Conservation (phyloP, 495 filamentous ascomycete species). For the Lasiosphaeris hirsuta region DNA sequence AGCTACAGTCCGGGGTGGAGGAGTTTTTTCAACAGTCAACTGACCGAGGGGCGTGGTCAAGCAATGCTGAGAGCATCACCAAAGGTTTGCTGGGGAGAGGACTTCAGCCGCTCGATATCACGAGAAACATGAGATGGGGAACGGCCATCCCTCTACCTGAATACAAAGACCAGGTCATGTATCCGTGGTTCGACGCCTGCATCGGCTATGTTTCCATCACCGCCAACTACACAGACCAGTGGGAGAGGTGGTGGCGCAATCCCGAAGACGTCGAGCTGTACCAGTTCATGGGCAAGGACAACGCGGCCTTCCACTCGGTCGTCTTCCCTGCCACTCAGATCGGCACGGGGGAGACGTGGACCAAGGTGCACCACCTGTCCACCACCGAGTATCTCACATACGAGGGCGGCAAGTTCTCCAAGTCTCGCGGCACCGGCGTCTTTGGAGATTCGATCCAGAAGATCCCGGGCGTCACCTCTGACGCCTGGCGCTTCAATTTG, state of each 20-base stretch:
- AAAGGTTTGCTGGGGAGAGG: constrained; percentile 78
- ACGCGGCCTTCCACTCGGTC: constrained; percentile 81
- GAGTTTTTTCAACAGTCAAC: constrained; percentile 57
- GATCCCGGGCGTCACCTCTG: constrained; percentile 68
- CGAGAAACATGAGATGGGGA: constrained; percentile 82
- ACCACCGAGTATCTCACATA: constrained; percentile 97
- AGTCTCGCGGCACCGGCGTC: constrained; percentile 83
- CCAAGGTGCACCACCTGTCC: constrained; percentile 80
- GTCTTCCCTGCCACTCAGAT: constrained; percentile 89
- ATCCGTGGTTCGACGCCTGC: constrained; percentile 98
- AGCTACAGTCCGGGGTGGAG: constrained; percentile 68
- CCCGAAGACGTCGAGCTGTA: constrained; percentile 85
- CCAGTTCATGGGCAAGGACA: constrained; percentile 99
- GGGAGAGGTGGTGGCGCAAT: constrained; percentile 95
- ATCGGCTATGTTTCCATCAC: constrained; percentile 97
- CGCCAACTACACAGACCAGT: constrained; percentile 83
- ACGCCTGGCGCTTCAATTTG: constrained; percentile 93
- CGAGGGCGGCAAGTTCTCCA: constrained; percentile 93
- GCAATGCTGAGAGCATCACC: constrained; percentile 69
- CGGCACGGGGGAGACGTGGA: constrained; percentile 83
- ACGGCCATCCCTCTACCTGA: constrained; percentile 58
- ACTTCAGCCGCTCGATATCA: constrained; percentile 79
- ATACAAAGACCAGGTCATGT: constrained; percentile 82
- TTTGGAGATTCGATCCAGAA: constrained; percentile 90
- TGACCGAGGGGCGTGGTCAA: constrained; percentile 57